A percentile compares a stretch with the other conserved stretches of the same genome.
Conservation (phyloP, 2,329 filamentous ascomycete genomes). For the Apiospora aurea region DNA sequence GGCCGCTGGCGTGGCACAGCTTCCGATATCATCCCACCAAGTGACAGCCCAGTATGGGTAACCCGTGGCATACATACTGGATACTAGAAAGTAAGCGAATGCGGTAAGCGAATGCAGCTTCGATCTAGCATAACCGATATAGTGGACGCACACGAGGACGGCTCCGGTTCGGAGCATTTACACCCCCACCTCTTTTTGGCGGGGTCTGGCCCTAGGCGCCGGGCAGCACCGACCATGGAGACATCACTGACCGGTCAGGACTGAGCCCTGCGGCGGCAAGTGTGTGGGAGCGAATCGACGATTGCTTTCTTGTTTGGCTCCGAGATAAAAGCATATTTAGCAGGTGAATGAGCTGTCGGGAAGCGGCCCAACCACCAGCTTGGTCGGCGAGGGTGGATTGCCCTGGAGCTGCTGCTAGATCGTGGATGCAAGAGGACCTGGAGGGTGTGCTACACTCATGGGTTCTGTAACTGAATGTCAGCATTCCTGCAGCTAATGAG, state of each 20-base stretch:
- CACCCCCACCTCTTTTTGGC: background rate
- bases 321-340: background rate
- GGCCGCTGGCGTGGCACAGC: background rate
- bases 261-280: background rate
- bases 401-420: too few species aligned
- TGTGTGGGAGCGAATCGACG: background rate
- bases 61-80: background rate
- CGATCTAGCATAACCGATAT: background rate
- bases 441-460: background rate
- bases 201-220: background rate
- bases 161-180: background rate
- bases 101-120: background rate
- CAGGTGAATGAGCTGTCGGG: background rate
- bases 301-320: background rate
- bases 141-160: background rate
- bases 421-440: background rate
- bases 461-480: constrained; percentile 4
- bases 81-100: background rate
- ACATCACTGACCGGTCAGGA: background rate
- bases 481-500: constrained; percentile 9
- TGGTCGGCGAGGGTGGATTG: background rate
- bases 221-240: background rate
- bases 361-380: background rate
- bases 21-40: background rate
- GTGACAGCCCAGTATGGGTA: background rate